These are phyloP conservation scores for Rheum nobile DNA, from an alignment of 148 eudicot species.

Conservation along the genomic window DNA sequence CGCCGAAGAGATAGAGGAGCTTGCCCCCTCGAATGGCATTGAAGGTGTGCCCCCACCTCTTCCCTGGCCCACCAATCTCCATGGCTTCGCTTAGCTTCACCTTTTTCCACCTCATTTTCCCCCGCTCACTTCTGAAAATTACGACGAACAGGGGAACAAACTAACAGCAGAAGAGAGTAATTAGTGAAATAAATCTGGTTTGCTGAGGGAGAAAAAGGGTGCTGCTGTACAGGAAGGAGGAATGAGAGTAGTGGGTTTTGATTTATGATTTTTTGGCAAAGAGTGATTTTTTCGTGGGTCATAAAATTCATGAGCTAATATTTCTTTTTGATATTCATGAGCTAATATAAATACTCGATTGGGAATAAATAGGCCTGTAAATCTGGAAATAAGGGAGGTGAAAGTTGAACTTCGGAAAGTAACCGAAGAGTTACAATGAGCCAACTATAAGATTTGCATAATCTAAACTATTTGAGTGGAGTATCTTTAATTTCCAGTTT, in stretches of 20 bases:
- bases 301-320: neutral
- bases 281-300: neutral
- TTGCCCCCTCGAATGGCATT: conserved; percentile 77
- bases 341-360: neutral
- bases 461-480: too few relatives aligned
- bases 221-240: neutral
- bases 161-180: neutral
- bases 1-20: conserved; percentile 74
- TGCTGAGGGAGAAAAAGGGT: neutral
- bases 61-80: conserved; percentile 58
- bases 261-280: neutral
- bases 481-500: too few relatives aligned
- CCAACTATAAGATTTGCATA: too few relatives aligned
- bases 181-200: neutral
- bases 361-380: too few relatives aligned
- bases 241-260: neutral
- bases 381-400: too few relatives aligned
- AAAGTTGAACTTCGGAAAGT: too few relatives aligned
- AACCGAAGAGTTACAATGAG: too few relatives aligned
- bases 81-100: conserved; percentile 20
- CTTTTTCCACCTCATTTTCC: conserved; percentile 77
- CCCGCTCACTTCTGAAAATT: neutral
- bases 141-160: neutral
- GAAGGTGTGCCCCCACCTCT: conserved; percentile 97
- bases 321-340: neutral